These are phyloP conservation scores for Arthrobotrys megalospora DNA, from an alignment of 2,329 filamentous ascomycete species.

Conservation along the genomic window DNA sequence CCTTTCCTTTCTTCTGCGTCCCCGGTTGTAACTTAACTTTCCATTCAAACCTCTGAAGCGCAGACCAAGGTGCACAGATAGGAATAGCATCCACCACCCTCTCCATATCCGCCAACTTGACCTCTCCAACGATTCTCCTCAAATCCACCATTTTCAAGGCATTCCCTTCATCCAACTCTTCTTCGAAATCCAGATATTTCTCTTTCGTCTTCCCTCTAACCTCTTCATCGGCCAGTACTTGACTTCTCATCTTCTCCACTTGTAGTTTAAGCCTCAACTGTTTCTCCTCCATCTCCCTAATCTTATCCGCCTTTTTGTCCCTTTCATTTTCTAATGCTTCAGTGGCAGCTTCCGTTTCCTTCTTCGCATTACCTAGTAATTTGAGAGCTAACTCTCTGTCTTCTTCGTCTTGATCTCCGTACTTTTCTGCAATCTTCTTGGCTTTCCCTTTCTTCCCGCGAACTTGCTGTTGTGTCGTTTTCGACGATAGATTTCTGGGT, in stretches of 20 bases:
- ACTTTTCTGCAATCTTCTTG: slow-evolving; percentile 90
- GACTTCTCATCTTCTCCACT: slow-evolving; percentile 74
- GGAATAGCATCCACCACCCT: slow-evolving; percentile 74
- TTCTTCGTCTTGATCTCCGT: slow-evolving; percentile 94
- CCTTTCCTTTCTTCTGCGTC: slow-evolving; percentile 91
- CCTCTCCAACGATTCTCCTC: slow-evolving; percentile 77
- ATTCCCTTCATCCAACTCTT: slow-evolving; percentile 72
- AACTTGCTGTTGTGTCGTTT: slow-evolving; percentile 66
- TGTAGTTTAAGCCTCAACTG: slow-evolving; percentile 78
- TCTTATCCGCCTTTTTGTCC: slow-evolving; percentile 81
- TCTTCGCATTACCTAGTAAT: slow-evolving; percentile 82
- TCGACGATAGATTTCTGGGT: slow-evolving; percentile 58
- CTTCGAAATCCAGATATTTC: slow-evolving; percentile 74
- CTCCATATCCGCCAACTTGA: slow-evolving; percentile 33
- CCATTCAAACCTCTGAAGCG: slow-evolving; percentile 83
- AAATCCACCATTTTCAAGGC: slow-evolving; percentile 73
- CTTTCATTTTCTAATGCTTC: slow-evolving; percentile 72
- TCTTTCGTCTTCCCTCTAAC: slow-evolving; percentile 75
- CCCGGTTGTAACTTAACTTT: slow-evolving; percentile 96
- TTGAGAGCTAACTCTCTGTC: slow-evolving; percentile 86
- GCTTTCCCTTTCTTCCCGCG: slow-evolving; percentile 85
- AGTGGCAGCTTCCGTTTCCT: slow-evolving; percentile 63
- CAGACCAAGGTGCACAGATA: slow-evolving; percentile 77
- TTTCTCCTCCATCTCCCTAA: slow-evolving; percentile 80
- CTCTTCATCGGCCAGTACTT: slow-evolving; percentile 72